phyloP scores from a whole-genome alignment of 2,329 filamentous ascomycete species.

The Aspergillus pseudoterreus region DNA sequence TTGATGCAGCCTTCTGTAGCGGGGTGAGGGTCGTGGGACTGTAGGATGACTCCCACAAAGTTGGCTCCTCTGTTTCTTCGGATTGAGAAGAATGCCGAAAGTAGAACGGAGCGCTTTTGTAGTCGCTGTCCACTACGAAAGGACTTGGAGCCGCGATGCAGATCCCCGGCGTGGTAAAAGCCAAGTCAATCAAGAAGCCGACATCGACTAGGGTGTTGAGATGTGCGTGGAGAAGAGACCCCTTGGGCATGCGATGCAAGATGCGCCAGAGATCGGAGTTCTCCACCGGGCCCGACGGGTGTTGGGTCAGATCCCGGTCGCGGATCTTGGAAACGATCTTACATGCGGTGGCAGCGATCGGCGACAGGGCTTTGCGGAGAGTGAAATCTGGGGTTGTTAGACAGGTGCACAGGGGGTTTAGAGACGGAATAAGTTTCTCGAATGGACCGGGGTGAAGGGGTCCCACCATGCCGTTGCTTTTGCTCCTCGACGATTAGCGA shows the following conservation, averaged over 20 bases:
- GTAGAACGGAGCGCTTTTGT: constrained; percentile 53
- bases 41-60: constrained; percentile 68
- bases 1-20: constrained; percentile 61
- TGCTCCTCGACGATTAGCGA: constrained; percentile 77
- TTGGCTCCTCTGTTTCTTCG: constrained; percentile 41
- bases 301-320: constrained; percentile 56
- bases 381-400: constrained; percentile 21
- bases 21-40: constrained; percentile 54
- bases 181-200: constrained; percentile 70
- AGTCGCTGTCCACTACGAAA: constrained; percentile 53
- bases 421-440: background rate
- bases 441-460: background rate
- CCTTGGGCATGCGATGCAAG: constrained; percentile 83
- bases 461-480: constrained; percentile 71
- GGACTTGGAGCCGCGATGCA: constrained; percentile 61
- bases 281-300: constrained; percentile 65
- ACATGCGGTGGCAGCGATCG: constrained; percentile 72
- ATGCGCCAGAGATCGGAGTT: constrained; percentile 81
- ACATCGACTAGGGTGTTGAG: constrained; percentile 88
- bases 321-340: constrained; percentile 77
- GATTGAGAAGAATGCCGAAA: constrained; percentile 59
- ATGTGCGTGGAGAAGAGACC: constrained; percentile 67
- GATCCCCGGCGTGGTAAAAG: constrained; percentile 68
- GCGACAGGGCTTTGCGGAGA: constrained; percentile 59
- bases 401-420: constrained; percentile 1